Base-by-base conservation (phyloP, 768 basidiomycete genomes). In the Lyophyllum decastes region DNA sequence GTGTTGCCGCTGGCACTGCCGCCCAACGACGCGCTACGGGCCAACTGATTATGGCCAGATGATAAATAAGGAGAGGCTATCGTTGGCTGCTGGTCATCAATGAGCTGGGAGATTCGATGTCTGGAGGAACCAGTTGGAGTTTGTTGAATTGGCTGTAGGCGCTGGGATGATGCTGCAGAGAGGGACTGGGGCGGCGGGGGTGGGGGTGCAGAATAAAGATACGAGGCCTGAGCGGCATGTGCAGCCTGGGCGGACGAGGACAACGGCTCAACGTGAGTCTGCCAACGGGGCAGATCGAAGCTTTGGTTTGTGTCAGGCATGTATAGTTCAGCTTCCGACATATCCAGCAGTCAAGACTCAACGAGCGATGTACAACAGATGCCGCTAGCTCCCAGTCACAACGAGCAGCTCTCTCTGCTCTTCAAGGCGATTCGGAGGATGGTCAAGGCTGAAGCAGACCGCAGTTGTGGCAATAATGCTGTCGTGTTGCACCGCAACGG, bases 241-340 rank as follows among this genome's bases (percentile, higher is more conserved):
- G 85, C 82, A 22, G 86, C 56, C 64, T 72, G 64, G 53, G 72
- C 64, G 35, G 75, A 61, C 79, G 82, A 65, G 66, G 74, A 60
- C 71, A 78, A 57, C 82, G 79, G 61, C 85, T 94, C 68, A 73
- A 78, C 64, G 85, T 79, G 72, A 79, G 86, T 62, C 78, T 74
- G 86, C 88, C 82, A 84, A 84, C 83, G 64, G 80, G 86, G 81
- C 83, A 98, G 65, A 75, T 90, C 89, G 76, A 90, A 92, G 76
- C 84, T 85, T 78, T 91, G 89, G 86, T 90, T 89, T 67, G 85
- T 73, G 78, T 83, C 84, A 76, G 81, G 78, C 79, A 90, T 89
- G 83, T 86, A 88, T 58, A 86, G 81, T 77, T 89, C 86, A 70
- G 86, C 81, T 82, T 89, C 86, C 68, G 87, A 88, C 87, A 89